phyloP scores from a whole-genome alignment of 495 filamentous ascomycete species.

The Xylaria flabelliformis region DNA sequence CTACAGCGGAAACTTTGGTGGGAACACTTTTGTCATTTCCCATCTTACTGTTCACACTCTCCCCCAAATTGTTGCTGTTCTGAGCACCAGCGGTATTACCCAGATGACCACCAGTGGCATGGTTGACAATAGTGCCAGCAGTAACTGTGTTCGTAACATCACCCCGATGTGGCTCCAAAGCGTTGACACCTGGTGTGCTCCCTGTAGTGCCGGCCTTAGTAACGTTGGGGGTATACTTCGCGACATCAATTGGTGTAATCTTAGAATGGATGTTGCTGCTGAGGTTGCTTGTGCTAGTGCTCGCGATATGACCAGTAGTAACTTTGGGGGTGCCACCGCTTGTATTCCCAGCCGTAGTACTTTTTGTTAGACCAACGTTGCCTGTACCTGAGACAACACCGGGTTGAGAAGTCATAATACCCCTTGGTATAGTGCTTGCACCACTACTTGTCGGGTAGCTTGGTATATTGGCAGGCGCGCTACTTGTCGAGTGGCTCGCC shows the following conservation, averaged over 20 bases:
- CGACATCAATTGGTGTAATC: neutral
- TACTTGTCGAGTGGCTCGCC: neutral
- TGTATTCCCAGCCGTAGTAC: neutral
- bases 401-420: neutral
- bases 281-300: neutral
- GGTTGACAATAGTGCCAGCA: neutral
- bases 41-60: constrained; percentile 2
- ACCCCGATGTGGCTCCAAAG: neutral
- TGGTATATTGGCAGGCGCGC: neutral
- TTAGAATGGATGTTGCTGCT: neutral
- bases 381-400: neutral
- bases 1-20: neutral
- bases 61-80: neutral
- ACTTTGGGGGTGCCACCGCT: neutral
- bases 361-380: neutral
- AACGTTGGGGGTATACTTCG: neutral
- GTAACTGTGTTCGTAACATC: neutral
- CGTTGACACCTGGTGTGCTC: neutral
- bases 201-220: neutral
- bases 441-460: neutral
- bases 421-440: neutral
- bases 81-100: neutral
- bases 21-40: constrained; percentile 18
- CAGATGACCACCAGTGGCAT: neutral
- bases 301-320: neutral